Evolutionary conservation across 352 stramenopile genomes (phyloP), one percentile per base, ranked within the genome.

Genomic region (Phytophthora cactorum): DNA sequence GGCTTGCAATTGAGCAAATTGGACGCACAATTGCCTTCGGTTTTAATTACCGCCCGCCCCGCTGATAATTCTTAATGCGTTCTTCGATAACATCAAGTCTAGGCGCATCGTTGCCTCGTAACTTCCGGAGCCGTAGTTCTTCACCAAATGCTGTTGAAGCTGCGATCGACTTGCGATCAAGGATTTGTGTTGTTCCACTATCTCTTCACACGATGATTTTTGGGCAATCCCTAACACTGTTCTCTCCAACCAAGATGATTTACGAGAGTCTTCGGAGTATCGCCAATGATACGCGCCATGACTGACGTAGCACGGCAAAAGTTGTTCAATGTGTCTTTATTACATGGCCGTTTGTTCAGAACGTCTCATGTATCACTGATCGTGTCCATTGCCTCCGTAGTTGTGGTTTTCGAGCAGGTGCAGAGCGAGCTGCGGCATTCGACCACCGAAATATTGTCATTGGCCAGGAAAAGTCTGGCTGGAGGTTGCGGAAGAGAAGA

Each of bases 401-500:
- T 22, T 22, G 22, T 22, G 22, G 22, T 22, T 22, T 22, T 22
- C 14, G 58, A 73, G 47, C 46, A 59, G 12, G 38, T 57, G 46
- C 38, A 73, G 47, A 29, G 32, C 17, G 59, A 73, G 29, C 12
- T 68, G 45, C 31, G 49, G 32, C 8, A 25, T 14, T 47, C 66
- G 52, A 73, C 53, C 28, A 50, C 38, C 2, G 52, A 60, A 34
- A 64, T 68, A 1, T n/a, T 73, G 36, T 25, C 52, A 31, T 22
- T 68, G 38, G 59, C 59, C 10, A 59, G 53, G 34, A 66, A 36
- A 17, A 31, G 22, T 4, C 7, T 59, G 34, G 15, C 39, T 44
- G 56, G 44, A 15, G 31, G 38, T 17, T 27, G 22, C 31, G 6
- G 22, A 29, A 32, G 32, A 56, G 41, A 32, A 59, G 28, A 12